Percentiles rank a stretch among this genome's conserved stretches.
These are phyloP conservation scores for Euphrasia arctica DNA, from an alignment of 305 asterid genomes.

Conservation along the genomic window DNA sequence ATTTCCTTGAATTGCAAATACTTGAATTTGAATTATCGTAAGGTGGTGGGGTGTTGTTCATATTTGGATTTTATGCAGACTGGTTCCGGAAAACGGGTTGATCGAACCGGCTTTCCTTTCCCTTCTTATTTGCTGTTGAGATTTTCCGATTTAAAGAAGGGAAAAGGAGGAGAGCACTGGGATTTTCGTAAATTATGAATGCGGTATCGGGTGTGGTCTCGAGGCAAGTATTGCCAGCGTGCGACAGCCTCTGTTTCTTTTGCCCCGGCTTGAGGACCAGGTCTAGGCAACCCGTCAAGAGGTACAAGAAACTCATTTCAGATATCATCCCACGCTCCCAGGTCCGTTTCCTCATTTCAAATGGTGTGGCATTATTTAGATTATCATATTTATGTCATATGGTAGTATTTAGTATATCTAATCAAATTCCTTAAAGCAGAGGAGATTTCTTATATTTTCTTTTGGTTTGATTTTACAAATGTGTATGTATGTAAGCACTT, in stretches of 20 bases:
- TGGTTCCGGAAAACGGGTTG: conserved; percentile 47
- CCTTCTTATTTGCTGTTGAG: conserved; percentile 40
- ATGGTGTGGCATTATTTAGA: conserved; percentile 11
- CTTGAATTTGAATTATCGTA: conserved; percentile 13
- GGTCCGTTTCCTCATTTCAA: conserved; percentile 47
- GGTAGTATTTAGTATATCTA: not conserved
- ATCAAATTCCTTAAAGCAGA: not conserved
- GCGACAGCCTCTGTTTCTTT: conserved; percentile 90
- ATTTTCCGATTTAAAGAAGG: conserved; percentile 43
- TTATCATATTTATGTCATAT: conserved; percentile 8
- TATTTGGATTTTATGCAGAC: conserved; percentile 43
- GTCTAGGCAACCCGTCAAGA: conserved; percentile 98
- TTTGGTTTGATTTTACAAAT: not conserved
- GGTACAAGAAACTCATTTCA: conserved; percentile 96
- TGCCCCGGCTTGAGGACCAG: conserved; percentile 92
- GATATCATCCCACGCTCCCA: conserved; percentile 82
- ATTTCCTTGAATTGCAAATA: conserved; percentile 23
- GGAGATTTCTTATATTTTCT: not conserved
- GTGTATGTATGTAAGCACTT: not conserved
- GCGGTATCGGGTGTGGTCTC: conserved; percentile 88
- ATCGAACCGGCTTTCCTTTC: conserved; percentile 55
- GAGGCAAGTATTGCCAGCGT: conserved; percentile 95
- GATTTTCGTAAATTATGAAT: conserved; percentile 50
- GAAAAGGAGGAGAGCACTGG: conserved; percentile 47
- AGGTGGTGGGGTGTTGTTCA: conserved; percentile 21